A percentile compares a stretch with the other conserved stretches of the same genome.
Conservation (phyloP, 2,329 filamentous ascomycete species). For the Coniochaeta sp. region DNA sequence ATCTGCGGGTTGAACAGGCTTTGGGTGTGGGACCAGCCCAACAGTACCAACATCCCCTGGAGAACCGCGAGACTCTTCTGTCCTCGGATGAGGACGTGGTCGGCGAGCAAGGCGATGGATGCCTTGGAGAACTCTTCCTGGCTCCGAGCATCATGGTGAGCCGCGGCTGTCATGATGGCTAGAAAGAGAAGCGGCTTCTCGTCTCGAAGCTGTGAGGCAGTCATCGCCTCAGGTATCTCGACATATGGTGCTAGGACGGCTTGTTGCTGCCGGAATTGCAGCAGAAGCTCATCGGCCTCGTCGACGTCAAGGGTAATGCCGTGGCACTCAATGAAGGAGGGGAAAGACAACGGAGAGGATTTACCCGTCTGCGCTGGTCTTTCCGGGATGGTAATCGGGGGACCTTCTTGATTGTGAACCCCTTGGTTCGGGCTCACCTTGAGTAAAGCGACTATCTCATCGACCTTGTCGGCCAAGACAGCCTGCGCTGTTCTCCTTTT, state of each 20-base stretch:
- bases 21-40: conserved; percentile 11
- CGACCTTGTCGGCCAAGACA: conserved; percentile 1
- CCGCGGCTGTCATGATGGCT: conserved; percentile 13
- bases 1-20: conserved; percentile 10
- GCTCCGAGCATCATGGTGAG: conserved; percentile 11
- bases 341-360: background rate
- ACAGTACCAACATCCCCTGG: conserved; percentile 11
- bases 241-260: conserved; percentile 10
- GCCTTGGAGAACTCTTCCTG: conserved; percentile 9
- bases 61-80: background rate
- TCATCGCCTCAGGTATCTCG: conserved; percentile 2
- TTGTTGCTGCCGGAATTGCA: conserved; percentile 10
- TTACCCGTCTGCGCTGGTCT: background rate
- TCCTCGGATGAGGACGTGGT: conserved; percentile 10
- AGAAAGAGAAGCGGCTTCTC: conserved; percentile 14
- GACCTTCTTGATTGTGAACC: background rate
- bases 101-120: conserved; percentile 9
- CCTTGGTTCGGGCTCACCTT: background rate
- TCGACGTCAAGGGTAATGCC: background rate
- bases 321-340: background rate
- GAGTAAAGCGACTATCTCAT: conserved; percentile 3
- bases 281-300: conserved; percentile 11
- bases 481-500: background rate
- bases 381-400: background rate
- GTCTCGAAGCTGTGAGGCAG: conserved; percentile 7